phyloP scores from a whole-genome alignment of 306 rosid genomes.

The Corylus heterophylla region DNA sequence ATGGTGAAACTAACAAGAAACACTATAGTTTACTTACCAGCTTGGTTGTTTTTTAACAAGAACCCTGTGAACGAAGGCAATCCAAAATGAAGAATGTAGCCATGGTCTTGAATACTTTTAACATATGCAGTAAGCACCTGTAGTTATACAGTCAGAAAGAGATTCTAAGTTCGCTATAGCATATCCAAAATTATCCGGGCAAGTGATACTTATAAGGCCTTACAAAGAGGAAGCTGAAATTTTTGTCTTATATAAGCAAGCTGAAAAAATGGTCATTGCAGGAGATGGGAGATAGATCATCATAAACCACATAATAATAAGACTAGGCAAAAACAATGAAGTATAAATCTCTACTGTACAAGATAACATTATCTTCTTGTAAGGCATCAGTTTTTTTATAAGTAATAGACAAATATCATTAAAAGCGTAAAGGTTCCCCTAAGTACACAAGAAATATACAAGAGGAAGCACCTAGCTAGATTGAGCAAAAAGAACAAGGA shows the following conservation, averaged over 20 bases:
- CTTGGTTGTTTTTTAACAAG: conserved; percentile 55
- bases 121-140: conserved; percentile 87
- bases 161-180: conserved; percentile 2
- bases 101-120: conserved; percentile 95
- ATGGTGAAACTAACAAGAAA: conserved; percentile 14
- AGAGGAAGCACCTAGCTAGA: too few species aligned
- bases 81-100: conserved; percentile 97
- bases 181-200: not conserved
- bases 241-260: too few species aligned
- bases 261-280: not conserved
- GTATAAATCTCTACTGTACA: not conserved
- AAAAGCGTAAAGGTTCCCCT: too few species aligned
- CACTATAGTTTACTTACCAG: conserved; percentile 38
- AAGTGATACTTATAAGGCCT: not conserved
- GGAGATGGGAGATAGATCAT: not conserved
- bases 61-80: conserved; percentile 76
- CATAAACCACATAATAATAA: not conserved
- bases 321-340: not conserved
- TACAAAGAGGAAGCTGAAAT: not conserved
- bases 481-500: too few species aligned
- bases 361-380: not conserved
- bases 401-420: too few species aligned
- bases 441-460: too few species aligned
- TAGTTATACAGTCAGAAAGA: conserved; percentile 12
- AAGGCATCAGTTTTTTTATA: too few species aligned